Evolutionary conservation across 192 early-diverging fungal genomes (phyloP), one percentile per base, ranked within the genome.

Genomic region (Linnemannia zychae): DNA sequence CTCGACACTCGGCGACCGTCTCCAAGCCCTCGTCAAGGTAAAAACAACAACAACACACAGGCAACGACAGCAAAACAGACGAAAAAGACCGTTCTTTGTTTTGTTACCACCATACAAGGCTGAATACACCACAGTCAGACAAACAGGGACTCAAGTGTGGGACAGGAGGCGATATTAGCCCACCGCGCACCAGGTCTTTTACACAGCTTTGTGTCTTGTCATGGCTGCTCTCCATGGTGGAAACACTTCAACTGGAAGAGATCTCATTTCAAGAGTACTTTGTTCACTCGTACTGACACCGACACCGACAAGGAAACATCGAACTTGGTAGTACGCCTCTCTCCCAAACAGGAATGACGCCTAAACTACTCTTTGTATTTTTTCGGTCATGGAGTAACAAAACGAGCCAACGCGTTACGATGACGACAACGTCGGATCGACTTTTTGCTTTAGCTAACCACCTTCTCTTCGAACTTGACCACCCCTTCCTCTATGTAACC

Each of bases 11-110:
- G 57, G 72, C 63, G 83, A 79, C 44, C 83, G 83, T 47, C 77
- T 85, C 18, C 68, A 67, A 60, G 70, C 74, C 67, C 83, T 85
- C 5, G 77, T 85, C 77, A 85, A 85, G 83, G 83, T 85, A 85
- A 81, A 44, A 44, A 44, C 40, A 44, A 9, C 22, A 52, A 17
- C 72, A 44, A 33, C 52, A 48, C 4, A 28, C 31, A 53, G 18
- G 28, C 49, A 40, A 24, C 57, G 0, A 63, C 28, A 63, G 24
- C 57, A 63, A 1, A 15, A 63, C 28, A 57, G 24, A n/a, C 9
- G 11, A 63, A 63, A n/a, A 13, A 12, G 12, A 63, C 11, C 57
- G 9, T 44, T 44, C 9, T 9, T 44, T 44, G 3, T 9, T 44
- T 44, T 44, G 9, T 6, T 44, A 44, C 9, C 9, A 9, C 40